These are phyloP conservation scores for Buxus sempervirens DNA, from an alignment of 164 flowering plant genomes.

Conservation along the genomic window DNA sequence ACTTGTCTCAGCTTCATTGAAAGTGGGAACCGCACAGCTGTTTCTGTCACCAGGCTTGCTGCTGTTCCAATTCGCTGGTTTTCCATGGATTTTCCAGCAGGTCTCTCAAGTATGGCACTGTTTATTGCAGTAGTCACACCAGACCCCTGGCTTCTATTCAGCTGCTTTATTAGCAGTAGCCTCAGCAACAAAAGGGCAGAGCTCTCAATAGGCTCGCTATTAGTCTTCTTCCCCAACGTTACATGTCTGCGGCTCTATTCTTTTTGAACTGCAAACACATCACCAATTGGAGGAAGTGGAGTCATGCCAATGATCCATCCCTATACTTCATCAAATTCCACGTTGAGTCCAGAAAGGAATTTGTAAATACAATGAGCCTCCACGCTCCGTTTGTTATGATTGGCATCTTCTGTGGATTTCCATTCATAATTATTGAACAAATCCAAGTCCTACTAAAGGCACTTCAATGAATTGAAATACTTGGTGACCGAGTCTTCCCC, in stretches of 20 bases:
- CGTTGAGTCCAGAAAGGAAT: constrained; percentile 1
- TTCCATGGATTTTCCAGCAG: no score
- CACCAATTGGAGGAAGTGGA: constrained; percentile 5
- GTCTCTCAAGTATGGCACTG: no score
- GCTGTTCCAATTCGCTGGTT: no score
- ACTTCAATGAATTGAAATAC: not conserved
- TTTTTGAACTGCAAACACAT: not conserved
- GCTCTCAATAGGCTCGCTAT: no score
- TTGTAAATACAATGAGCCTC: constrained; percentile 4
- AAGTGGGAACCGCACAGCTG: no score
- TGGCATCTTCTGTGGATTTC: not conserved
- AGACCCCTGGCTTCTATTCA: no score
- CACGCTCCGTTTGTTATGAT: not conserved
- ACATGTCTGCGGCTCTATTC: not conserved
- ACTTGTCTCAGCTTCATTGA: no score
- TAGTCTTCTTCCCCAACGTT: not conserved
- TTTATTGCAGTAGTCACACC: no score
- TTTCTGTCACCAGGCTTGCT: no score
- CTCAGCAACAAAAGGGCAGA: no score
- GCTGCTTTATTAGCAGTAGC: no score
- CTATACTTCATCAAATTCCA: constrained; percentile 8
- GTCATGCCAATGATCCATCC: not conserved
- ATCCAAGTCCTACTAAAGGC: not conserved
- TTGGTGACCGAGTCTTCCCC: no score
- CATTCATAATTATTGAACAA: constrained; percentile 3